Evolutionary conservation across 2,329 filamentous ascomycete species (phyloP), one percentile per base, ranked within the genome.

Genomic region (Emmonsiellopsis sp.): DNA sequence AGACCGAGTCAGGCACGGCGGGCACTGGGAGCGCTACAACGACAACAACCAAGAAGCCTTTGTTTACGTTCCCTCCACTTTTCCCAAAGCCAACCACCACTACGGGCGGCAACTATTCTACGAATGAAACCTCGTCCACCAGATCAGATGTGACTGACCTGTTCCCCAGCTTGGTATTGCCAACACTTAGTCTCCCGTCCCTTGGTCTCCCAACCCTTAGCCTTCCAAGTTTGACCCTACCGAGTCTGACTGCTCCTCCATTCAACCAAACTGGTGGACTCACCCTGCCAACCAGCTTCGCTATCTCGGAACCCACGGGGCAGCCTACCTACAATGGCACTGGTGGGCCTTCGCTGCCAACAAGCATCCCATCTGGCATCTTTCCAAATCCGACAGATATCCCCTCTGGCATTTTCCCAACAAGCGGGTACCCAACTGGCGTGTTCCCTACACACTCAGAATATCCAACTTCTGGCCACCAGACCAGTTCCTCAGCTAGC

Each of bases 331-430:
- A 54, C 31, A 56, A 55, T 34, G 57, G 49, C 36, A 52, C 53
- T n/a, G 47, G 48, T 49, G 37, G 13, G 42, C 44, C 52, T 37
- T 51, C 56, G 2, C 52, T 55, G 2, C 53, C 55, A 33, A 55
- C 54, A 11, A 54, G 51, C 45, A 58, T 60, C 13, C 54, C 57
- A 53, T 51, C 51, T 42, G 54, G 55, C 6, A 54, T 56, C 11
- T 59, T 55, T 14, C 57, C 55, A 21, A 57, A 54, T 32, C 57
- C 60, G 13, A 58, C 59, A 17, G 58, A 56, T 8, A 55, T 53
- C 31, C 57, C 51, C 9, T 54, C 56, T 17, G 53, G 49, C 10
- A 51, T 58, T 39, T 56, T 53, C 47, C 53, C 57, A 34, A 13
- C 17, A 27, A 27, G 21, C 21, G 21, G 21, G 21, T 27, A 27